Evolutionary conservation across 768 basidiomycete species (phyloP).

Genomic region (Lanmaoa pseudosensibilis): DNA sequence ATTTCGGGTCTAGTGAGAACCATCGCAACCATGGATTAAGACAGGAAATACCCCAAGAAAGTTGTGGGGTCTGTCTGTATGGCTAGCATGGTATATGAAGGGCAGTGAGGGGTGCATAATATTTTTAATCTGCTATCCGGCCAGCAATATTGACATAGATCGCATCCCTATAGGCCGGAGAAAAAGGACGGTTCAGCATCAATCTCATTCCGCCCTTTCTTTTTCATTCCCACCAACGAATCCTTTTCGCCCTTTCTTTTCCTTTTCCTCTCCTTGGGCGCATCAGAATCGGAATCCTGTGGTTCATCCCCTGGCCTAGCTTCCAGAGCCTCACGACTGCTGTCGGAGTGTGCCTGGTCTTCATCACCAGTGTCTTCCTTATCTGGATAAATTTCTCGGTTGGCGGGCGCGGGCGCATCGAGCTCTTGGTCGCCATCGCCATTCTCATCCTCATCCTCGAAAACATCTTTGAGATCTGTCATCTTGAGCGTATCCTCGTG

Average conservation of each 20-base stretch:
- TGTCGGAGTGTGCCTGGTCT: conserved; percentile 12
- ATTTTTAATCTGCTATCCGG: background rate
- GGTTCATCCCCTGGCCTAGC: conserved; percentile 24
- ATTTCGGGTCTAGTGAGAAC: background rate
- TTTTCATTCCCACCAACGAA: conserved; percentile 47
- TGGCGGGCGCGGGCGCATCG: conserved; percentile 24
- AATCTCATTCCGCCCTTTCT: conserved; percentile 60
- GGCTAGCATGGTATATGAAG: background rate
- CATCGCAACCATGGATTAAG: background rate
- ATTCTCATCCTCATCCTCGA: conserved; percentile 42
- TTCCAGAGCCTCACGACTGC: conserved; percentile 1
- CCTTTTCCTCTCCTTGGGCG: conserved; percentile 46
- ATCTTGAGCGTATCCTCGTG: conserved; percentile 86
- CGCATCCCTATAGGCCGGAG: conserved; percentile 47
- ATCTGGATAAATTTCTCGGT: conserved; percentile 22
- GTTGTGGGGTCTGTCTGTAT: background rate
- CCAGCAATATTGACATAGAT: background rate
- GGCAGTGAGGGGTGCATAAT: background rate
- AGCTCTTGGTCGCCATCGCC: conserved; percentile 24
- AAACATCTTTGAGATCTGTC: conserved; percentile 80
- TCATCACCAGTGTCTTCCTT: conserved; percentile 9
- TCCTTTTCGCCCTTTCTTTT: conserved; percentile 58
- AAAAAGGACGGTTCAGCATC: conserved; percentile 66
- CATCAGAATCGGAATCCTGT: conserved; percentile 30
- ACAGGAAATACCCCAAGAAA: background rate